A percentile compares a stretch with the other conserved stretches of the same genome.
Conservation (phyloP, 495 filamentous ascomycete species). For the Cercophora samala region DNA sequence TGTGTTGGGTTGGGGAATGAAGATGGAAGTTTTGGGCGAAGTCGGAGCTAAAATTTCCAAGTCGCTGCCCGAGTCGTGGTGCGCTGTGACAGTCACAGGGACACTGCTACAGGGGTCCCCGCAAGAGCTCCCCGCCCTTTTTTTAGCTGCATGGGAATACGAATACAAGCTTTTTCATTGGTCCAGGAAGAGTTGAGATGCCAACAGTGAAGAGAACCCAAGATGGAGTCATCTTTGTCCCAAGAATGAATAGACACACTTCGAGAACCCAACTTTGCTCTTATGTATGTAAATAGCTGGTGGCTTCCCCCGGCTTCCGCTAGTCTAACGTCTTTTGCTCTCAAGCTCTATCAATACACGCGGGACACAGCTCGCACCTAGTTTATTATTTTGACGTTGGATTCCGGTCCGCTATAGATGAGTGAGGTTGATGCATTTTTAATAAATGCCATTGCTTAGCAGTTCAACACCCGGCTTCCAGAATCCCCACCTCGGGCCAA, state of each 20-base stretch:
- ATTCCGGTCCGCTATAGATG: neutral
- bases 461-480: neutral
- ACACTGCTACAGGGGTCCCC: constrained; percentile 32
- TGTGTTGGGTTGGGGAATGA: neutral
- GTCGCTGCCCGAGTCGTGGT: constrained; percentile 13
- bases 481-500: neutral
- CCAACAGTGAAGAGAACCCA: neutral
- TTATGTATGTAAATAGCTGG: neutral
- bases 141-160: constrained; percentile 23
- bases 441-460: neutral
- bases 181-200: constrained; percentile 2
- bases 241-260: neutral
- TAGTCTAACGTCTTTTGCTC: neutral
- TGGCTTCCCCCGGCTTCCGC: neutral
- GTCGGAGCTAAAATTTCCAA: constrained; percentile 32
- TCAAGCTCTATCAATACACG: neutral
- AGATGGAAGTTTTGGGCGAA: constrained; percentile 30
- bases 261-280: neutral
- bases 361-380: neutral
- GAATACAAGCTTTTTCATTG: constrained; percentile 35
- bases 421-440: neutral
- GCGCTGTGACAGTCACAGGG: constrained; percentile 26
- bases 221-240: constrained; percentile 9
- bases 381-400: neutral
- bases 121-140: constrained; percentile 18